A percentile compares a stretch with the other conserved stretches of the same genome.
These are phyloP conservation scores for Salix koriyanagi DNA, from an alignment of 345 rosid genomes.

Conservation along the genomic window DNA sequence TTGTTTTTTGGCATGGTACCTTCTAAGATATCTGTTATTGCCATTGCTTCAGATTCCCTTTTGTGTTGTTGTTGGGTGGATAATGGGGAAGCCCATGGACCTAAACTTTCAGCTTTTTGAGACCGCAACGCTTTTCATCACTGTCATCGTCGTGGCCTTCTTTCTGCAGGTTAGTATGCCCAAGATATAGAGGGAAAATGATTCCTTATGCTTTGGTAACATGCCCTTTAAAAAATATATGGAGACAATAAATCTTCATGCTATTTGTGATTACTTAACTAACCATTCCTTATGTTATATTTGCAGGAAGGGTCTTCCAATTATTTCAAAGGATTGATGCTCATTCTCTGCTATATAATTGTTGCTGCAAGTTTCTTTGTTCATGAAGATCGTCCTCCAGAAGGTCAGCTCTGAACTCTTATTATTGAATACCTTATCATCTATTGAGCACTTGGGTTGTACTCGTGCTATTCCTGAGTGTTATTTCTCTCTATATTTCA, in stretches of 20 bases:
- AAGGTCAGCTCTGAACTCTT: slow-evolving; percentile 2
- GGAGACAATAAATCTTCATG: not conserved
- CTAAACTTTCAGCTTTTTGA: slow-evolving; percentile 82
- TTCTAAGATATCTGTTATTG: not conserved
- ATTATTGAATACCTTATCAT: not conserved
- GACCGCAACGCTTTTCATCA: slow-evolving; percentile 74
- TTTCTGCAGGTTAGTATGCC: slow-evolving; percentile 59
- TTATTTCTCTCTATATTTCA: not conserved
- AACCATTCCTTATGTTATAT: not conserved
- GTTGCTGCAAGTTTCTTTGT: slow-evolving; percentile 82
- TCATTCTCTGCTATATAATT: slow-evolving; percentile 68
- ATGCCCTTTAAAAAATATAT: not conserved
- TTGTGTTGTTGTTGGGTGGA: slow-evolving; percentile 78
- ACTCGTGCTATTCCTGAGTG: not conserved
- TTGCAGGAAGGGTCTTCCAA: slow-evolving; percentile 77
- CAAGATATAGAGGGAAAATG: not conserved
- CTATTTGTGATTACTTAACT: not conserved
- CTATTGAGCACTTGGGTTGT: not conserved
- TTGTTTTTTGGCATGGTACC: not conserved
- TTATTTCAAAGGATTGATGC: slow-evolving; percentile 82
- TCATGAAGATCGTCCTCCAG: slow-evolving; percentile 44
- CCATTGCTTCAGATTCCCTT: slow-evolving; percentile 57
- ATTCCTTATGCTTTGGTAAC: too few relatives aligned
- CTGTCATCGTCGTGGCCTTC: slow-evolving; percentile 77
- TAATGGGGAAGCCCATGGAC: slow-evolving; percentile 74